Evolutionary conservation across 2,329 filamentous ascomycete genomes (phyloP).

Genomic region (Fusarium heterosporum): DNA sequence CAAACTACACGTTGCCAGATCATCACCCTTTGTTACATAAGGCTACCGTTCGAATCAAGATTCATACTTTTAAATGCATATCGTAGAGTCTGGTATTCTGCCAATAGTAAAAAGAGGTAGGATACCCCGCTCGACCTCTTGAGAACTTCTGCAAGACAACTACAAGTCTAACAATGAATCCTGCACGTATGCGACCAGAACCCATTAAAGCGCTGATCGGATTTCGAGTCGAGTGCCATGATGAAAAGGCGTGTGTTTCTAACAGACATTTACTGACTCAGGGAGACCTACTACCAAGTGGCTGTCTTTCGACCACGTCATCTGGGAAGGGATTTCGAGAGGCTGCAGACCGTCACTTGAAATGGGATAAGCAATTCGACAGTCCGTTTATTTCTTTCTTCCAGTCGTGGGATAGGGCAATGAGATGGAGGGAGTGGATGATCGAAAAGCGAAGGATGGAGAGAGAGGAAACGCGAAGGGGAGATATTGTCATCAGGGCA

Average conservation of each 20-base stretch:
- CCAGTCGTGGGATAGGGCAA: not conserved
- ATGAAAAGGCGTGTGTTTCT: rapidly evolving
- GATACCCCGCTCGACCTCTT: too few relatives aligned
- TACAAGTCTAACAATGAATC: not conserved
- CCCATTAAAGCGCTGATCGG: not conserved
- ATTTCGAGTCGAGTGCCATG: not conserved
- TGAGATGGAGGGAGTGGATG: not conserved
- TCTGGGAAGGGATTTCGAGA: not conserved
- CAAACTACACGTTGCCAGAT: too few relatives aligned
- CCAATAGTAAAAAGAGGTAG: too few relatives aligned
- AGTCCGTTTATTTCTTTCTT: not conserved
- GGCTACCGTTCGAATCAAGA: too few relatives aligned
- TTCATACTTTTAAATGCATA: too few relatives aligned
- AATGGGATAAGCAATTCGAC: not conserved
- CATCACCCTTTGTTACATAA: too few relatives aligned
- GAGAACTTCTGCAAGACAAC: not conserved
- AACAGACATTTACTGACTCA: not conserved
- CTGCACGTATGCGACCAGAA: rapidly evolving
- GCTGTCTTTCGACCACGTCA: too few relatives aligned
- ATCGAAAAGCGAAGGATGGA: too few relatives aligned
- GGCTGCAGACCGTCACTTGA: not conserved
- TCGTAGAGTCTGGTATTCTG: too few relatives aligned
- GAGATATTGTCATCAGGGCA: not conserved
- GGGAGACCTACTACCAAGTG: not conserved
- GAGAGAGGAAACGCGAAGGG: too few relatives aligned